Conservation (phyloP, 1,284 basidiomycete genomes). For the Neolentinus lepideus region DNA sequence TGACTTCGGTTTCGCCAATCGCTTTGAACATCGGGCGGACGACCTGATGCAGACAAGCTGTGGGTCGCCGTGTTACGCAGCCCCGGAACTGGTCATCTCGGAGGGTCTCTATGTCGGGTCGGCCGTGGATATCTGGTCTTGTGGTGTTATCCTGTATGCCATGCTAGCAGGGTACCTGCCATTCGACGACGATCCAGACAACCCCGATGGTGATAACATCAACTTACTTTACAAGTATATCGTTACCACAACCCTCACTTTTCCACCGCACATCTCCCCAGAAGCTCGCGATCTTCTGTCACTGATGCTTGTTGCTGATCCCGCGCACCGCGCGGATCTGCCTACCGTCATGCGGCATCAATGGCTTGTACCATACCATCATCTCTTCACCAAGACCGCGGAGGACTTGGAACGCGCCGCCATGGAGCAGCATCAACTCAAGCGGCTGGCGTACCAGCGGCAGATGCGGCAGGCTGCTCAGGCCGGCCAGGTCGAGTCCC, state of each 20-base stretch:
- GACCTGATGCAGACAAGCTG: slow-evolving; percentile 99
- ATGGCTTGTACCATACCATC: slow-evolving; percentile 70
- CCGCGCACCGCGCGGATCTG: slow-evolving; percentile 68
- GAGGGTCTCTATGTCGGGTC: slow-evolving; percentile 97
- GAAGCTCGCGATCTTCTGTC: slow-evolving; percentile 70
- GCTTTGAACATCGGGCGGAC: slow-evolving; percentile 85
- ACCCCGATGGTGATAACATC: slow-evolving; percentile 99
- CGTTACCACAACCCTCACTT: slow-evolving; percentile 90
- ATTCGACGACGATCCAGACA: slow-evolving; percentile 99
- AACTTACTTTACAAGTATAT: slow-evolving; percentile 99
- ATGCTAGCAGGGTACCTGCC: slow-evolving; percentile 99
- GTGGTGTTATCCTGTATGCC: slow-evolving; percentile 98
- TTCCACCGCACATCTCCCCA: slow-evolving; percentile 86
- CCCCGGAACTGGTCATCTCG: slow-evolving; percentile 97
- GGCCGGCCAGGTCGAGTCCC: neutral
- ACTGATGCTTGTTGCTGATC: slow-evolving; percentile 86
- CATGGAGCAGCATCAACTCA: slow-evolving; percentile 80
- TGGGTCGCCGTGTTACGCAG: slow-evolving; percentile 97
- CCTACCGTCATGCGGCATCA: slow-evolving; percentile 74
- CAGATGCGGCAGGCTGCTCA: slow-evolving; percentile 48
- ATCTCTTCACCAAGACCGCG: slow-evolving; percentile 64
- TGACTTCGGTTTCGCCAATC: slow-evolving; percentile 98
- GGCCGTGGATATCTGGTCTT: slow-evolving; percentile 99
- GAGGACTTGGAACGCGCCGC: slow-evolving; percentile 77
- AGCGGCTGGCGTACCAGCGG: slow-evolving; percentile 73